Conservation (phyloP, 768 basidiomycete species). For the Kwoniella heveanensis region DNA sequence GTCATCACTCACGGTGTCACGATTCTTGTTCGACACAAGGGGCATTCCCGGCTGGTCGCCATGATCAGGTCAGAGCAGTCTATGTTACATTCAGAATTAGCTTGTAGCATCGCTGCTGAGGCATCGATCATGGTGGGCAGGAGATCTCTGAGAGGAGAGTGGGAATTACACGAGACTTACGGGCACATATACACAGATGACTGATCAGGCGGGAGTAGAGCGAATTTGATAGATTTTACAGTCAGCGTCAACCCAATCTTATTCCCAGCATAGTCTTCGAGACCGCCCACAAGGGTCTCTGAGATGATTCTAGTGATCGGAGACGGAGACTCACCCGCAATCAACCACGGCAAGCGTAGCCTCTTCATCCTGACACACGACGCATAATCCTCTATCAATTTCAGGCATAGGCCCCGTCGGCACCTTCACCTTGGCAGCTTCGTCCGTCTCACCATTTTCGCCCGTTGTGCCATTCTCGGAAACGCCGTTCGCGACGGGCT, state of each 20-base stretch:
- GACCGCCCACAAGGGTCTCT: no score
- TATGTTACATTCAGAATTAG: no score
- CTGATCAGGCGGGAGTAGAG: constrained; percentile 7
- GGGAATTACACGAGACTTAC: no score
- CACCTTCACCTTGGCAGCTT: constrained; percentile 20
- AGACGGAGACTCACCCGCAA: constrained; percentile 70
- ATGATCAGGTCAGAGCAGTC: constrained; percentile 56
- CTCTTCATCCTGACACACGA: constrained; percentile 91
- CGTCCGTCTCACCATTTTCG: constrained; percentile 10
- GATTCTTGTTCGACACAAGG: constrained; percentile 73
- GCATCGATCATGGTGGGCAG: no score
- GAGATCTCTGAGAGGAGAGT: no score
- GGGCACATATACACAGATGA: constrained; percentile 51
- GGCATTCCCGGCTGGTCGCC: constrained; percentile 77
- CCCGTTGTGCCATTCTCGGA: constrained; percentile 1
- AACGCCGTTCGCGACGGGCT: constrained; percentile 3
- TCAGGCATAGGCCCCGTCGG: constrained; percentile 53
- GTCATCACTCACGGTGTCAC: constrained; percentile 34
- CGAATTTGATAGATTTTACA: no score
- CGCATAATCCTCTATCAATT: constrained; percentile 70
- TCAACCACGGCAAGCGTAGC: constrained; percentile 91
- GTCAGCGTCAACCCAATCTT: no score
- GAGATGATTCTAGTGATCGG: no score
- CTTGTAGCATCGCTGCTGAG: no score
- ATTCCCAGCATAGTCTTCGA: no score